phyloP scores from a whole-genome alignment of 2,329 filamentous ascomycete species.

The Tolypocladium album region DNA sequence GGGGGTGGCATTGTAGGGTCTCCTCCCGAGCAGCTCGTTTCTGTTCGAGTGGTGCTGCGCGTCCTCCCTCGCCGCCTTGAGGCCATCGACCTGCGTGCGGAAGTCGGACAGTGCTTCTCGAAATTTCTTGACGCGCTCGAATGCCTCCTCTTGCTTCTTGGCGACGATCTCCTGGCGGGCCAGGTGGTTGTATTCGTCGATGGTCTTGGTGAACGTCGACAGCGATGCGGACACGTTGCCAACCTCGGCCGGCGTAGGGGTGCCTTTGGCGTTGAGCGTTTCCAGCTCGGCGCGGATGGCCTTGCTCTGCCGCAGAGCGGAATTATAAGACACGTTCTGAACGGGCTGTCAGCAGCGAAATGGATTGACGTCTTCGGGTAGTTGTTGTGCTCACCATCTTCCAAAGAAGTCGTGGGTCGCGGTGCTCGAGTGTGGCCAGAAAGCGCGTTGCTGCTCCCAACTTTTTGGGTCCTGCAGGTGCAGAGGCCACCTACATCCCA shows the following conservation, averaged over 20 bases:
- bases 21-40: conserved; percentile 72
- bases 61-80: conserved; percentile 72
- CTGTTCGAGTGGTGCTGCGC: conserved; percentile 55
- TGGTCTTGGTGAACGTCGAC: conserved; percentile 71
- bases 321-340: conserved; percentile 78
- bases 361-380: too few relatives aligned
- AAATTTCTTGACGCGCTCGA: conserved; percentile 78
- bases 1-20: conserved; percentile 69
- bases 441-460: background rate
- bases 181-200: conserved; percentile 83
- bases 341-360: background rate
- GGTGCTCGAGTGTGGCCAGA: background rate
- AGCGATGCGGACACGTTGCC: conserved; percentile 71
- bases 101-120: conserved; percentile 73
- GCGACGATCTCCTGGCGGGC: conserved; percentile 82
- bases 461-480: background rate
- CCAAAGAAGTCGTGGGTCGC: background rate
- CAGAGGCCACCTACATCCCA: background rate
- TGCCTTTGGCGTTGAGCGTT: conserved; percentile 52
- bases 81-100: conserved; percentile 61
- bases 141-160: conserved; percentile 84
- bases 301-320: conserved; percentile 74
- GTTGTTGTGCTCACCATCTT: background rate
- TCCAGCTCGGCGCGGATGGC: conserved; percentile 69
- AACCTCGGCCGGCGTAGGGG: conserved; percentile 43